These are phyloP conservation scores for Calvatia gigantea DNA, from an alignment of 768 basidiomycete genomes.

Conservation along the genomic window DNA sequence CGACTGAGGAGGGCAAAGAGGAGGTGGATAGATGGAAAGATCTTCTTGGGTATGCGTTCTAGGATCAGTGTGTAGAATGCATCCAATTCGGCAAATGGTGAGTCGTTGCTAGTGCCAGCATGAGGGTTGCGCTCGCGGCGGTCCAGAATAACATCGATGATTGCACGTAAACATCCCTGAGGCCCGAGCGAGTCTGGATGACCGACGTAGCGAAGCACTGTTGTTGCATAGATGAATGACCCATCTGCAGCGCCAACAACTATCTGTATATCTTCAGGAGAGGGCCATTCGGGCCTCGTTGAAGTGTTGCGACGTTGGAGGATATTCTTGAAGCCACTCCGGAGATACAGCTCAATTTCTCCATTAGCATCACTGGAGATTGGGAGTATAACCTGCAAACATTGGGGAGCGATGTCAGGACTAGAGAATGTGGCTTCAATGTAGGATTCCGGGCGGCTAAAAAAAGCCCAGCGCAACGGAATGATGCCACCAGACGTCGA, in stretches of 20 bases:
- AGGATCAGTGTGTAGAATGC: conserved; percentile 13
- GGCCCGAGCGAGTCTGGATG: conserved; percentile 2
- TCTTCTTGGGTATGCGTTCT: conserved; percentile 16
- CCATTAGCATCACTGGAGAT: not conserved
- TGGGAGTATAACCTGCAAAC: not conserved
- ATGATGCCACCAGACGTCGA: not conserved
- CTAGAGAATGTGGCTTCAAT: not conserved
- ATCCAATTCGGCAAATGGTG: conserved; percentile 13
- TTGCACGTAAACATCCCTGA: not conserved
- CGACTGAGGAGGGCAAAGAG: not conserved
- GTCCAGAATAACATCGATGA: too few species aligned
- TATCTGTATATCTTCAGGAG: not conserved
- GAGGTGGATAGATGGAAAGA: conserved; percentile 15
- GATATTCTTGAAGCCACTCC: not conserved
- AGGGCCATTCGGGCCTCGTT: conserved; percentile 6
- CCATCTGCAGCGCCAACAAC: conserved; percentile 19
- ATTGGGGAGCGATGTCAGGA: not conserved
- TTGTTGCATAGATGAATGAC: conserved; percentile 25
- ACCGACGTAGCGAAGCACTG: conserved; percentile 22
- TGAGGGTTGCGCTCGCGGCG: too few species aligned
- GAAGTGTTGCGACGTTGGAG: not conserved
- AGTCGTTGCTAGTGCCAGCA: not conserved
- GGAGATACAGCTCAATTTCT: conserved; percentile 10
- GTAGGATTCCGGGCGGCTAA: not conserved
- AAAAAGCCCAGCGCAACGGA: conserved; percentile 1